Percentiles rank a stretch among this genome's conserved stretches.
Conservation (phyloP, 108 stramenopile genomes). For the Pseudonitzschia pungens region DNA sequence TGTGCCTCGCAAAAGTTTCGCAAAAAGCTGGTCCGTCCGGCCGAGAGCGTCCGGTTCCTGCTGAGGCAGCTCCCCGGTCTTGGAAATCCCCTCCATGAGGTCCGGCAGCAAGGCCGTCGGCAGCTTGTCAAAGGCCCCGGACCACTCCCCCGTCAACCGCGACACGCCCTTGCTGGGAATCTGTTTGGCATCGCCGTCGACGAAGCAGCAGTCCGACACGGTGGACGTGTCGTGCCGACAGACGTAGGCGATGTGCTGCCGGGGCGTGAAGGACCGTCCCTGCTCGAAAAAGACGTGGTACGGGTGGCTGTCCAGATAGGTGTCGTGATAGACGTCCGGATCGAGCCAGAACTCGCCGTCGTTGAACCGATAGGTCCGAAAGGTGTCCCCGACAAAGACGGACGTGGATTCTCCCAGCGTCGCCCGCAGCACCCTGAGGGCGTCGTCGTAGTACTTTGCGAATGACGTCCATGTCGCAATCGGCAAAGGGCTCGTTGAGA, state of each 20-base stretch:
- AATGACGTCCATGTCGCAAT: slow-evolving; percentile 39
- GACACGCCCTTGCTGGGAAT: slow-evolving; percentile 41
- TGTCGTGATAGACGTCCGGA: slow-evolving; percentile 32
- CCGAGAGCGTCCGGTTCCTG: slow-evolving; percentile 46
- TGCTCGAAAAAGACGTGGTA: slow-evolving; percentile 68
- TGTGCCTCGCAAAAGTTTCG: slow-evolving; percentile 65
- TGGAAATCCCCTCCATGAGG: slow-evolving; percentile 53
- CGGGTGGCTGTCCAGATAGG: slow-evolving; percentile 64
- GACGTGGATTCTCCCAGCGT: slow-evolving; percentile 34
- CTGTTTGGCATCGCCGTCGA: slow-evolving; percentile 31
- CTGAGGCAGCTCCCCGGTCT: slow-evolving; percentile 25
- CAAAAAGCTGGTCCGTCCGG: slow-evolving; percentile 48
- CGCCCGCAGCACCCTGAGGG: slow-evolving; percentile 41
- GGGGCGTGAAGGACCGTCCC: slow-evolving; percentile 55
- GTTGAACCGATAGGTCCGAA: slow-evolving; percentile 45
- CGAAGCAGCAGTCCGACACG: slow-evolving; percentile 52
- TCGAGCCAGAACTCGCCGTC: slow-evolving; percentile 52
- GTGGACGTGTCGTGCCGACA: slow-evolving; percentile 39
- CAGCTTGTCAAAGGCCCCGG: slow-evolving; percentile 52
- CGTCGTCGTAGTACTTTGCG: slow-evolving; percentile 53
- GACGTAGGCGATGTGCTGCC: slow-evolving; percentile 70
- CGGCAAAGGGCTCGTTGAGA: slow-evolving; percentile 73
- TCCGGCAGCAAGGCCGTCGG: slow-evolving; percentile 37
- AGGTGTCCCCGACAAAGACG: slow-evolving; percentile 66
- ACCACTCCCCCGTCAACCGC: slow-evolving; percentile 73